Evolutionary conservation across 2,329 filamentous ascomycete species (phyloP).

Genomic region (Trichoderma citrinoviride): DNA sequence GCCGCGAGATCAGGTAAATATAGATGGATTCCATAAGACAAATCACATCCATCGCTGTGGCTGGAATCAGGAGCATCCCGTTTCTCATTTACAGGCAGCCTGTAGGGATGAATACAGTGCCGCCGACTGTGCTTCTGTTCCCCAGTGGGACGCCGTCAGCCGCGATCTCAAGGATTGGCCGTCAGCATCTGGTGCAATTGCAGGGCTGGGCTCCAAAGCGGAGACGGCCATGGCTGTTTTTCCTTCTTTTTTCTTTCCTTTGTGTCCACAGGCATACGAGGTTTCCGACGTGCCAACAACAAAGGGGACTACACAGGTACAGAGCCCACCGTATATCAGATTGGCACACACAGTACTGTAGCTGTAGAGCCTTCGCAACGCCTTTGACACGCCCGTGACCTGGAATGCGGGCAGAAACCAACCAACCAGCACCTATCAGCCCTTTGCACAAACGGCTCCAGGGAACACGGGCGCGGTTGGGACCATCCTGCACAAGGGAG

Average conservation of each 20-base stretch:
- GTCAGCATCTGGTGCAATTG: constrained; percentile 20
- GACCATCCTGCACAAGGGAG: constrained; percentile 20
- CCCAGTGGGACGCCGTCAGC: constrained; percentile 21
- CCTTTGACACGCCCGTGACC: no score
- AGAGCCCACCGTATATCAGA: no score
- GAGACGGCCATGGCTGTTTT: constrained; percentile 3
- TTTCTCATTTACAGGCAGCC: constrained; percentile 3
- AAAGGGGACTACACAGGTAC: not conserved
- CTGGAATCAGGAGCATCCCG: constrained; percentile 12
- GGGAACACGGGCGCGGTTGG: constrained; percentile 5
- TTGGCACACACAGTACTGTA: no score
- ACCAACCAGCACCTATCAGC: no score
- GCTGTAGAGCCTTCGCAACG: no score
- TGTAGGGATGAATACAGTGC: not conserved
- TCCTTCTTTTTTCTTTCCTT: not conserved
- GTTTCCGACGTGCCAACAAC: constrained; percentile 5
- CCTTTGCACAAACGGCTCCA: not conserved
- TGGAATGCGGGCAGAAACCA: no score
- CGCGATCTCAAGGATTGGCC: constrained; percentile 20
- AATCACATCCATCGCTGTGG: not conserved
- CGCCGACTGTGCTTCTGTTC: not conserved
- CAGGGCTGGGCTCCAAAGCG: constrained; percentile 20
- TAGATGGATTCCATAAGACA: not conserved
- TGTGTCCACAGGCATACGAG: constrained; percentile 13
- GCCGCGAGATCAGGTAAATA: not conserved